phyloP scores from a whole-genome alignment of 1,284 basidiomycete genomes.

The Gomphus bonarii region DNA sequence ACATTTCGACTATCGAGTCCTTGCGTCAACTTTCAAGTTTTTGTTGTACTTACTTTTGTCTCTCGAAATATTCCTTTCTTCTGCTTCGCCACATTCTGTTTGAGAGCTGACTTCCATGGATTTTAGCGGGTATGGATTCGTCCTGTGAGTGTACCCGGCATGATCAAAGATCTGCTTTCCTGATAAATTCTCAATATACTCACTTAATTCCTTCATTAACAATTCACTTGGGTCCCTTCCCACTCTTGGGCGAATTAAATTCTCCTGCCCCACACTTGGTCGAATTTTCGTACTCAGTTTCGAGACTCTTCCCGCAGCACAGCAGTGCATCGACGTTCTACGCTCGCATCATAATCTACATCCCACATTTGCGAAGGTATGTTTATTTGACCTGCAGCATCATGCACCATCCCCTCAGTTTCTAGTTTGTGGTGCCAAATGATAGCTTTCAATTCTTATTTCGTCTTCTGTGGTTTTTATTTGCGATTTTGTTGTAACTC shows the following conservation, averaged over 20 bases:
- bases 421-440: too few species aligned
- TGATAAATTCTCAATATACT: background rate
- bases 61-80: too few species aligned
- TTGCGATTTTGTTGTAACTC: too few species aligned
- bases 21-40: too few species aligned
- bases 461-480: background rate
- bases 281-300: constrained; percentile 33
- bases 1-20: too few species aligned
- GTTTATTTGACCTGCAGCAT: background rate
- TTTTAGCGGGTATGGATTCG: constrained; percentile 66
- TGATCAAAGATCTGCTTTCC: background rate
- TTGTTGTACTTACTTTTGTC: background rate
- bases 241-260: background rate
- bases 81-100: too few species aligned
- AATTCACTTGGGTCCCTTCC: background rate
- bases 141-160: constrained; percentile 40
- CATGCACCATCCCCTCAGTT: too few species aligned
- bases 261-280: background rate
- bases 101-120: background rate
- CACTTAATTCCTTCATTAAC: background rate
- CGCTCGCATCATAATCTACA: constrained; percentile 62
- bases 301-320: constrained; percentile 48
- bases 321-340: constrained; percentile 56
- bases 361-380: constrained; percentile 57
- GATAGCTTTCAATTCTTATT: background rate